Base-by-base conservation (phyloP, 2,329 filamentous ascomycete genomes). In the Sclerotinia spermophila region DNA sequence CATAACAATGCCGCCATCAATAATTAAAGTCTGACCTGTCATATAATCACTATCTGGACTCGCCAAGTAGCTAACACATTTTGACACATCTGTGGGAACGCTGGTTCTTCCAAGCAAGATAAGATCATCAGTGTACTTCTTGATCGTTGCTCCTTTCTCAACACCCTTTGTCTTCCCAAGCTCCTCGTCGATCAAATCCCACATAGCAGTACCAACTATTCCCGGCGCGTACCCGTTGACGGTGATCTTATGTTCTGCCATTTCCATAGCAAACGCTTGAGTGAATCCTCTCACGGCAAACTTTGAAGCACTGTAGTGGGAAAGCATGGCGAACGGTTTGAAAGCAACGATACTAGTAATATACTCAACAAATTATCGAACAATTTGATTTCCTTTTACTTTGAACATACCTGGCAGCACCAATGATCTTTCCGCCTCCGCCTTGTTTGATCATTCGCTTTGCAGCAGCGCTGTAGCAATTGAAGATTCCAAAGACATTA, bases 201-300 rank as follows among this genome's bases (percentile, higher is more conserved):
- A 92, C 89, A 91, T 91, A 0, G 83, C 81, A 0, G 88, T 91
- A 0, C 85, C 87, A 0, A 92, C 88, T 62, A 92, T 90, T 84
- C 5, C 86, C 0, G 90, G 90, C 0, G 87, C 89, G 74, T 91
- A 92, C 0, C 86, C 85, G 74, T 92, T 92, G 42, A 86, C 89
- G 0, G 87, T 90, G 77, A 92, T 92, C 71, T 87, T 83, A 76
- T 92, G 84, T 64, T 81, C 79, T 0, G 89, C 89, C 81, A 91
- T 82, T 74, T 90, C 88, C 85, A 89, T 87, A 0, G 89, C 89
- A 73, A 89, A 90, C 0, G 84, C 86, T 78, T 91, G 88, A 0
- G 86, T 89, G 66, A 92, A 80, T 0, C 89, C 89, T 5, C 89
- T 83, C 1, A 92, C 88, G 0, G 90, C 90, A 81, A 84, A 91